These are phyloP conservation scores for Quercus variabilis DNA, from an alignment of 306 rosid genomes.

Conservation along the genomic window DNA sequence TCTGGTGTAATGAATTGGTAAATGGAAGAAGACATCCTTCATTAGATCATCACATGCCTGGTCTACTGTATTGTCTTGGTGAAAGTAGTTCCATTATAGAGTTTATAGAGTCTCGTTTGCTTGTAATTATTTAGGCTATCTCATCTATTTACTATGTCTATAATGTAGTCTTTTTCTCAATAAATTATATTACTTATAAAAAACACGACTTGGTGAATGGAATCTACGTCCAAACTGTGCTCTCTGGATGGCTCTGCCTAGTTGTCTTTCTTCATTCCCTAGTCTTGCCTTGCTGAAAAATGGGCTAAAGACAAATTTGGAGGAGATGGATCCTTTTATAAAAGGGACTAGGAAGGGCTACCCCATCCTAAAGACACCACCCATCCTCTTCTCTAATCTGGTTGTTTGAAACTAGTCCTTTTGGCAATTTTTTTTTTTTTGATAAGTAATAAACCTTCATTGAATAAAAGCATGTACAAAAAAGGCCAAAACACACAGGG, in stretches of 20 bases:
- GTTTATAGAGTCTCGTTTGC: no score
- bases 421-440: background rate
- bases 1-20: background rate
- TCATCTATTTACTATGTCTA: no score
- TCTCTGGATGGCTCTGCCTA: background rate
- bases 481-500: no score
- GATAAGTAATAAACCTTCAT: no score
- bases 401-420: background rate
- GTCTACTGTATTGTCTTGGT: no score
- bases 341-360: background rate
- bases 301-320: background rate
- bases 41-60: no score
- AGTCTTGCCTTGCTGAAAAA: background rate
- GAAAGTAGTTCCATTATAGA: no score
- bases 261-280: background rate
- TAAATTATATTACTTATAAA: no score
- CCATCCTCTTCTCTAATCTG: background rate
- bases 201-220: background rate
- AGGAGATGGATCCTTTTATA: background rate
- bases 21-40: no score
- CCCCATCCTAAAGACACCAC: background rate
- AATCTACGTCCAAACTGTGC: background rate
- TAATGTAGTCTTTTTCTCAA: no score
- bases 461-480: no score
- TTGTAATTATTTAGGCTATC: no score